Evolutionary conservation across 371 early-diverging fungal species (phyloP).

Genomic region (Mortierella sp.): DNA sequence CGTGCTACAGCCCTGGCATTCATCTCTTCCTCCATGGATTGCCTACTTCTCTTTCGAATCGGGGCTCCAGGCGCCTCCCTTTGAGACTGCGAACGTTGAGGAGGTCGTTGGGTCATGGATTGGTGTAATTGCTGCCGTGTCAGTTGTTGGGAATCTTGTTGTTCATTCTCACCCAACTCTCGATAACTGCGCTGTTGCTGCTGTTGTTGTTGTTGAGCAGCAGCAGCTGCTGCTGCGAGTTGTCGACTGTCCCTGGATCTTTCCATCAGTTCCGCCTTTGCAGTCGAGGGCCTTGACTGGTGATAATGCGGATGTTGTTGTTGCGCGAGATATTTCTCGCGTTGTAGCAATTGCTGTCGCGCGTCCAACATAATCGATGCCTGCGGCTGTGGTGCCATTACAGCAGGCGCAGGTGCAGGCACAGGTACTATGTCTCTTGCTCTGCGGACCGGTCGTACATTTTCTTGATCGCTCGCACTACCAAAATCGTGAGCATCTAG

Average conservation of each 20-base stretch:
- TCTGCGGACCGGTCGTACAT: slow-evolving; percentile 21
- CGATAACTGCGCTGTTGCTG: neutral
- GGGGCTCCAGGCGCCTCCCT: too few species aligned
- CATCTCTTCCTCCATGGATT: too few species aligned
- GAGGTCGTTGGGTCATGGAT: too few species aligned
- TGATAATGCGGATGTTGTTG: slow-evolving; percentile 3
- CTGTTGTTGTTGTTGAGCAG: neutral
- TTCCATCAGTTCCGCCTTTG: neutral
- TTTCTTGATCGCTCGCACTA: slow-evolving; percentile 15
- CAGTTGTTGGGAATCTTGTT: too few species aligned
- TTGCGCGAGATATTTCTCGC: neutral
- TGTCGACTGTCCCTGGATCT: neutral
- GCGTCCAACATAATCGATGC: neutral
- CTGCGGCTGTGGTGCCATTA: slow-evolving; percentile 1
- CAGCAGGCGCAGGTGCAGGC: neutral
- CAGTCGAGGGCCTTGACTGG: neutral
- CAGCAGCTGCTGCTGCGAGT: neutral
- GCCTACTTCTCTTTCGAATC: too few species aligned
- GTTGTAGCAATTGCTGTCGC: neutral
- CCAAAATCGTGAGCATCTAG: slow-evolving; percentile 1
- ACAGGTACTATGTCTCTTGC: too few species aligned
- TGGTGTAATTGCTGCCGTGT: too few species aligned
- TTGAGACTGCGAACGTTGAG: too few species aligned
- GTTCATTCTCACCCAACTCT: too few species aligned
- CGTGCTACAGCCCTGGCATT: too few species aligned